Base-by-base conservation (phyloP, 2,329 filamentous ascomycete genomes). In the Tolypocladium ovalisporum region DNA sequence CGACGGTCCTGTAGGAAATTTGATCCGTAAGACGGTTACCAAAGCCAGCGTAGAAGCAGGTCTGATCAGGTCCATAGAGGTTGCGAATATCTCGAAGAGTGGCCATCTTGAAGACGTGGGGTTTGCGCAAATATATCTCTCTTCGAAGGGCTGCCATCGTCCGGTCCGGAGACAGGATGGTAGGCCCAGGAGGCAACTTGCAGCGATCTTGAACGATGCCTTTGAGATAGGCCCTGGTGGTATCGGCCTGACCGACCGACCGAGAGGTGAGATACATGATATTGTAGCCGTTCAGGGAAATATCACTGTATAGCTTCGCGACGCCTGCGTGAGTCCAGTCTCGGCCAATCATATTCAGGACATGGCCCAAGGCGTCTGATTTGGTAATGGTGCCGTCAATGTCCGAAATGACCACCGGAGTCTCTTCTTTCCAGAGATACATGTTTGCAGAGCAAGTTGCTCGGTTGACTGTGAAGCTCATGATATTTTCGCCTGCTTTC, bases 371-470 rank as follows among this genome's bases (percentile, higher is more conserved):
- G 19, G 91, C 92, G 73, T 97, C 92, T 3, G 92, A 96, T 75
- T 99, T 99, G 59, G 94, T 99, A 66, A 99, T 99, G 27, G 94
- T 99, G 55, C 94, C 94, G 72, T 99, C 94, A 66, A 99, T 97
- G 71, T 99, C 94, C 1, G 93, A 97, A 61, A 99, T 97, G 53
- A 99, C 92, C 57, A 99, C 93, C 0, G 94, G 95, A 0, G 88
- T 88, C 65, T 95, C 88, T 67, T 93, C 85, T 63, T 84, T 87
- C 95, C 94, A 99, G 59, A 96, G 82, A 70, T 91, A 99, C 86
- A 99, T 95, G 65, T 85, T 88, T 17, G 93, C 94, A 55, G 85
- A 85, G 73, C 94, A 99, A 0, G 90, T 97, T 7, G 94, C 92
- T 61, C 89, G 83, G 71, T 97, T 97, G 60, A 99, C 94, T 3